phyloP scores from a whole-genome alignment of 768 basidiomycete species.

The Auricularia heimuer region DNA sequence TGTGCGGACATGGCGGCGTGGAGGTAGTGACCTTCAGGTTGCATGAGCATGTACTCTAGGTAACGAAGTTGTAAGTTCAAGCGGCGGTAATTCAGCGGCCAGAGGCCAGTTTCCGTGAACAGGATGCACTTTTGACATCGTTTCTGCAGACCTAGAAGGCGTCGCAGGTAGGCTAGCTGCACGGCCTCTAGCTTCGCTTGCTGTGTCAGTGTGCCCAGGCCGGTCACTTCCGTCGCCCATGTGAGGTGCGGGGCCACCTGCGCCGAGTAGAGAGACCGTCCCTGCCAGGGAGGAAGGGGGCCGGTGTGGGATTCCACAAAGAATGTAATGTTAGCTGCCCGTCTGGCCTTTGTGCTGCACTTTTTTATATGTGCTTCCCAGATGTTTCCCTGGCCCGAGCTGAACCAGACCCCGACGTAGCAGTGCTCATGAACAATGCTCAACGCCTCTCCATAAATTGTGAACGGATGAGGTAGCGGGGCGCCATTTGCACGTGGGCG shows the following conservation, averaged over 20 bases:
- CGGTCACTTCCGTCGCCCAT: conserved; percentile 15
- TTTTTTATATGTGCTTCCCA: background rate
- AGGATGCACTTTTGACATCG: conserved; percentile 10
- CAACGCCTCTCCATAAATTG: no score
- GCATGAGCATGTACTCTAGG: background rate
- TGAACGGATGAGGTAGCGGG: no score
- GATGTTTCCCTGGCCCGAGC: conserved; percentile 2
- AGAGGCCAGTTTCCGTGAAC: conserved; percentile 11
- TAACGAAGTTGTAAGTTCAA: conserved; percentile 1
- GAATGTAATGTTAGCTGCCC: no score
- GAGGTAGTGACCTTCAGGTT: background rate
- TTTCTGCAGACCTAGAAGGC: conserved; percentile 14
- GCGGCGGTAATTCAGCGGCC: conserved; percentile 7
- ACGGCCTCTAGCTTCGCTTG: conserved; percentile 8
- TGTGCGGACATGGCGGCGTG: no score
- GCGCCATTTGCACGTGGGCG: no score
- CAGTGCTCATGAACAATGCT: no score
- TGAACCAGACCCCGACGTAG: conserved; percentile 10
- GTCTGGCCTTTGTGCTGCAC: no score
- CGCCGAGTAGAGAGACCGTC: conserved; percentile 14
- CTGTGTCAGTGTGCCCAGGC: conserved; percentile 7
- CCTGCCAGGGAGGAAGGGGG: conserved; percentile 6
- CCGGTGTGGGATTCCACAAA: no score
- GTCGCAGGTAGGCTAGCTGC: conserved; percentile 15
- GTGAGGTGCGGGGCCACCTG: conserved; percentile 17